A percentile compares a stretch with the other conserved stretches of the same genome.
These are phyloP conservation scores for Dionaea muscipula DNA, from an alignment of 179 eudicot species.

Conservation along the genomic window DNA sequence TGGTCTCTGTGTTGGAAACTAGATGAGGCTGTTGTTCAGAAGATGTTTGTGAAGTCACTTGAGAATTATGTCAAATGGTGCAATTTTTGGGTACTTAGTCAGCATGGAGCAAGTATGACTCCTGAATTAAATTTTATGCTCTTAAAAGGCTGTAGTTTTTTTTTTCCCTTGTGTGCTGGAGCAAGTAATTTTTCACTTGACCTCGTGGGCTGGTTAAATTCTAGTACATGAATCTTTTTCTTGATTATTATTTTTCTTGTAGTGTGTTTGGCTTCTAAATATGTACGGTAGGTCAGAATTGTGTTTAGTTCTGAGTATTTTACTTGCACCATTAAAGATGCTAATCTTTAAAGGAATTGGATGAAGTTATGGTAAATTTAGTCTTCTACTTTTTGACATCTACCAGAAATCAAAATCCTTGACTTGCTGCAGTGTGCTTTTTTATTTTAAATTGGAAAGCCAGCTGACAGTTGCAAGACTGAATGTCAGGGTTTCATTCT, in stretches of 20 bases:
- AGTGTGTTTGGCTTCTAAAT: no score
- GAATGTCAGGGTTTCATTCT: conserved; percentile 65
- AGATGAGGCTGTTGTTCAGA: conserved; percentile 89
- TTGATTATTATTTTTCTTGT: no score
- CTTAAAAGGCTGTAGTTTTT: no score
- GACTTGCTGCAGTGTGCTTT: background rate
- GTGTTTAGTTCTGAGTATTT: no score
- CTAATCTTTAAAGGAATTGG: no score
- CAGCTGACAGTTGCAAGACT: conserved; percentile 80
- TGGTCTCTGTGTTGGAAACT: conserved; percentile 50
- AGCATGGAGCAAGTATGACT: conserved; percentile 81
- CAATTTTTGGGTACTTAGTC: conserved; percentile 60
- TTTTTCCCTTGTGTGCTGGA: no score
- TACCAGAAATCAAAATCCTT: background rate
- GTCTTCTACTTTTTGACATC: background rate
- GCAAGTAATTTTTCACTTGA: no score
- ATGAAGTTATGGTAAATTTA: background rate
- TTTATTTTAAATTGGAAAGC: conserved; percentile 35
- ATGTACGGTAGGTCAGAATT: no score
- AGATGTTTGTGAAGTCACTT: conserved; percentile 69
- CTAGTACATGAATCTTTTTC: no score
- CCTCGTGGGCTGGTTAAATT: no score
- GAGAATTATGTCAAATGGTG: conserved; percentile 98
- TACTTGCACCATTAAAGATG: no score
- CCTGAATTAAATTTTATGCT: background rate